Evolutionary conservation across 192 early-diverging fungal genomes (phyloP), one percentile per base, ranked within the genome.

Genomic region (Backusella westeae): DNA sequence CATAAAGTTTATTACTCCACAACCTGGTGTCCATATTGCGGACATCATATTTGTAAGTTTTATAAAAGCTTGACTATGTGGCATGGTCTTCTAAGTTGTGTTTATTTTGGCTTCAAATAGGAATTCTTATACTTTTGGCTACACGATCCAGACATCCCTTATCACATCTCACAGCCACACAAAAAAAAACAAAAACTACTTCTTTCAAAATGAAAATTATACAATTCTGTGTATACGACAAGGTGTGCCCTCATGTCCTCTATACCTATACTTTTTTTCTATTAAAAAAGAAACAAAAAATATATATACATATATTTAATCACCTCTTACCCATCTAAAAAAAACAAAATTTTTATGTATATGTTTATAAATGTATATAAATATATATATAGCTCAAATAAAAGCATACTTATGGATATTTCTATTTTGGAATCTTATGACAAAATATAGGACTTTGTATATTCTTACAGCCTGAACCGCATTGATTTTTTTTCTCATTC

Each of bases 371-470:
- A 26, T 63, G 4, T 29, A 8, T 63, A 29, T 63, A 63, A 29
- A 63, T 29, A 21, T 56, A 56, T 56, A 56, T 56, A 10, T 21
- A 56, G n/a, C 9, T 29, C 56, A 63, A 63, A 63, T 29, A 63
- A 63, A 63, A 63, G 56, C 56, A 63, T 26, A 12, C 10, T 29
- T 29, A 63, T 63, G 56, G 12, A 63, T 63, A 63, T 63, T 63
- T 63, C 56, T 63, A 63, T 63, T 63, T 63, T 63, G 23, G 56
- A 63, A 63, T 29, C 56, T 63, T 63, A 63, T 63, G 56, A 29
- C 56, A 63, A 63, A 63, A 63, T 63, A 63, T 63, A 59, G 53
- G n/a, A 59, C 53, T 59, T 21, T 59, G 53, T 59, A 26, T 63
- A 23, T 26, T 63, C 56, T 63, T 63, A 63, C 56, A 63, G 56